Evolutionary conservation across 1,284 basidiomycete species (phyloP), one percentile per base, ranked within the genome.

Genomic region (Ustilago cynodontis): DNA sequence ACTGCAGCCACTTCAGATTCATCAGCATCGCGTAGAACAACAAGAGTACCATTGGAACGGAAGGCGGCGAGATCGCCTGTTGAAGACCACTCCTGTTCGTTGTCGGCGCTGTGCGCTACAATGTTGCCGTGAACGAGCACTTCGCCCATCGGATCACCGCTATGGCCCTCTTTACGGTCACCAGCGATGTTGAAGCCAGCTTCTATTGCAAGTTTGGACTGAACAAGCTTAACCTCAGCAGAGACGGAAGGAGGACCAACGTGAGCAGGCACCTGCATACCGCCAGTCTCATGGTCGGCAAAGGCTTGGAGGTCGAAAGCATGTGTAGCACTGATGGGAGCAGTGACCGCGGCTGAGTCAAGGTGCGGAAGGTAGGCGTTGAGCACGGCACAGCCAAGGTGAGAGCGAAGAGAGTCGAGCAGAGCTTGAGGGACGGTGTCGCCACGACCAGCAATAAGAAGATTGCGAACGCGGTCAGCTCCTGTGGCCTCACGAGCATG

Each of bases 301-400:
- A 86, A 86, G 1, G 81, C 81, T 43, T 86, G 84, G 7, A 86
- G 61, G 52, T 86, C 84, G 57, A 77, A 77, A 11, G 79, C 65
- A 45, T 86, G 80, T 0, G 82, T 72, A 2, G 79, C 59, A n/a
- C 72, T 71, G 33, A 84, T 47, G 0, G 84, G 71, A 0, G 81
- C 79, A 2, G 81, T 80, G 11, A 73, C 51, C 10, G 65, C 63
- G 0, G 69, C 70, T 1, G 24, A 45, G 3, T 45, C 29, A 7
- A 59, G 45, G 1, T 35, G 39, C 1, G 83, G 83, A 0, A 85
- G 55, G 35, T 81, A 85, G 3, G 69, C 66, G 39, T 85, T 78
- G 68, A 80, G 77, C 3, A 84, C 82, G 1, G 83, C 69, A 43
- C 69, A 79, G n/a, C 82, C 81, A 1, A 85, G 69, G 24, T 80